Evolutionary conservation across 176 grass and related monocot species (phyloP), one percentile per base, ranked within the genome.

Genomic region (Rhynchospora breviuscula): DNA sequence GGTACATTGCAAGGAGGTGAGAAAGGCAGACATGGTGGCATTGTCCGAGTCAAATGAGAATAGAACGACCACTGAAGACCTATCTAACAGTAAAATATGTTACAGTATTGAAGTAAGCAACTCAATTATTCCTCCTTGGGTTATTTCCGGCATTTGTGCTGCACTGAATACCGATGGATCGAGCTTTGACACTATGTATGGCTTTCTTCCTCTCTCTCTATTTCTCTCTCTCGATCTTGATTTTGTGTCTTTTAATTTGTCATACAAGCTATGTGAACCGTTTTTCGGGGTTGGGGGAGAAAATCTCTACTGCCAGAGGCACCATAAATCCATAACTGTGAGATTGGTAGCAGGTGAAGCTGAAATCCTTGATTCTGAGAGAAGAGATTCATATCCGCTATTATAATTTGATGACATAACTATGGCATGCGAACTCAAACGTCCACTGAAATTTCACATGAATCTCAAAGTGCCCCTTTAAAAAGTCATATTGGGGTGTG

Each of bases 1-100:
- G 93, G 91, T 99, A 53, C 89, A 79, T 88, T 99, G 93, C 69
- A 91, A 88, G 86, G 96, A 99, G 88, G 91, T 93, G 85, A 95
- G 89, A 84, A 93, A 87, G 87, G 96, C 91, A 22, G 88, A 92
- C 81, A 85, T 79, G 23, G 79, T 87, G 4, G 15, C 71, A 54
- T 86, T 72, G 52, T 60, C 88, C 82, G 6, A 69, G 60, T 51
- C 84, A 54, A 89, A 86, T 61, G 74, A 91, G 21, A 8, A 56
- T 12, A 86, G 81, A 78, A 56, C 79, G 14, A 59, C 59, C 2
- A 70, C 10, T 67, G 47, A 77, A 31, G 77, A 81, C 44, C 2
- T 40, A 4, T 40, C 35, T 40, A 40, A 40, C 4, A 40, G 35
- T 40, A 40, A 40, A 40, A 40, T 40, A 3, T 40, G 35, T 40